Conservation (phyloP, 331 rosid genomes). For the Stylosanthes scabra region DNA sequence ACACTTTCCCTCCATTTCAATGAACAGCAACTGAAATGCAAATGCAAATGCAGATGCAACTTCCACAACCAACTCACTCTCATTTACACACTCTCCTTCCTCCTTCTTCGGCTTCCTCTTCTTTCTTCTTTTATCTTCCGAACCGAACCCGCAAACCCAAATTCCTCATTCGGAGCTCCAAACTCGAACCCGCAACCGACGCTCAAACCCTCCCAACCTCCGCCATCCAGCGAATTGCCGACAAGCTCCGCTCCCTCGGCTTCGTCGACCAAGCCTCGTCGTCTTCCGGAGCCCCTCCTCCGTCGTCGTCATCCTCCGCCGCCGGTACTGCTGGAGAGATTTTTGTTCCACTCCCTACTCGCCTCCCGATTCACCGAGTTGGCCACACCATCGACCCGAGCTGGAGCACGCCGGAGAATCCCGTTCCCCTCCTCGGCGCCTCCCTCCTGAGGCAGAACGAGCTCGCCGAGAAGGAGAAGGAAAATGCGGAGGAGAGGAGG, state of each 20-base stretch:
- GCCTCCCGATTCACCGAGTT: slow-evolving; percentile 63
- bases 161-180: slow-evolving; percentile 59
- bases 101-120: slow-evolving; percentile 37
- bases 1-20: too few species aligned
- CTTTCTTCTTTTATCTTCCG: slow-evolving; percentile 46
- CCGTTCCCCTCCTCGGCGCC: slow-evolving; percentile 68
- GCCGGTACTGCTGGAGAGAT: slow-evolving; percentile 65
- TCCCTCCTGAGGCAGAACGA: slow-evolving; percentile 57
- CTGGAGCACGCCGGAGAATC: slow-evolving; percentile 88
- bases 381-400: slow-evolving; percentile 86
- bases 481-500: slow-evolving; percentile 36
- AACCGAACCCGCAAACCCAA: slow-evolving; percentile 38
- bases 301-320: neutral
- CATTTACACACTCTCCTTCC: slow-evolving; percentile 33
- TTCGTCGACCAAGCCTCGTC: slow-evolving; percentile 51
- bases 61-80: slow-evolving; percentile 52
- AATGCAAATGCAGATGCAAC: slow-evolving; percentile 56
- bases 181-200: slow-evolving; percentile 27
- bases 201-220: slow-evolving; percentile 62
- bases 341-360: slow-evolving; percentile 73
- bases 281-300: neutral
- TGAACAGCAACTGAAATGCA: slow-evolving; percentile 12
- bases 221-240: slow-evolving; percentile 88
- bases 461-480: slow-evolving; percentile 45
- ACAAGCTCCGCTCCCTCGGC: slow-evolving; percentile 91